These are phyloP conservation scores for Choanephora cucurbitarum DNA, from an alignment of 371 early-diverging fungal genomes.

Conservation along the genomic window DNA sequence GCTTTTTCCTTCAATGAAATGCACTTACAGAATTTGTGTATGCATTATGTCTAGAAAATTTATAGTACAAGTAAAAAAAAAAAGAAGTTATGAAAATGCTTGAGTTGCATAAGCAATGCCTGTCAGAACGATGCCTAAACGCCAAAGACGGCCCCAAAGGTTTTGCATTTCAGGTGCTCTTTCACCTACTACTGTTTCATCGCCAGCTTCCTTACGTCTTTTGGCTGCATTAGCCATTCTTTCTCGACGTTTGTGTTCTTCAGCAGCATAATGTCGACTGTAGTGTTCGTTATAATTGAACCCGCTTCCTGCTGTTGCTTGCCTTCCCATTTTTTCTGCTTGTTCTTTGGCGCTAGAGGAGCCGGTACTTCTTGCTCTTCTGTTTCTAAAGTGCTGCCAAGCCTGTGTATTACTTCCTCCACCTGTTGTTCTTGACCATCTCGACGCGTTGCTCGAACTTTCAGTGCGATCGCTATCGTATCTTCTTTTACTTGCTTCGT, in stretches of 20 bases:
- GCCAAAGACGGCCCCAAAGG: slow-evolving; percentile 26
- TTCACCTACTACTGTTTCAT: slow-evolving; percentile 1
- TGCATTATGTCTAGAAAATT: too few species aligned
- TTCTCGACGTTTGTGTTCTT: slow-evolving; percentile 41
- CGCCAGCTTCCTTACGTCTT: slow-evolving; percentile 35
- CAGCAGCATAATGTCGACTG: slow-evolving; percentile 41
- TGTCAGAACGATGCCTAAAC: slow-evolving; percentile 20
- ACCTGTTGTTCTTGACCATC: slow-evolving; percentile 19
- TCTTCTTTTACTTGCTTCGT: slow-evolving; percentile 70
- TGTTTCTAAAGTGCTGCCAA: slow-evolving; percentile 34
- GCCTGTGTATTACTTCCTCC: slow-evolving; percentile 32
- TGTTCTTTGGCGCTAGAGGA: slow-evolving; percentile 46
- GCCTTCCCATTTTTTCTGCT: slow-evolving; percentile 31
- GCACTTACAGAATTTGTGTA: too few species aligned
- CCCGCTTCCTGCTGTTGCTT: slow-evolving; percentile 2
- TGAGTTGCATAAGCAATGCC: slow-evolving; percentile 30
- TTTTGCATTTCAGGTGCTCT: slow-evolving; percentile 12
- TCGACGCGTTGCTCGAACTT: slow-evolving; percentile 3
- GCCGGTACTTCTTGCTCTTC: slow-evolving; percentile 35
- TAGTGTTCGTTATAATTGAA: slow-evolving; percentile 37
- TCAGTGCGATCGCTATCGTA: slow-evolving; percentile 67
- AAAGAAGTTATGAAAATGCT: background rate
- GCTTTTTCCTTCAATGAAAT: too few species aligned
- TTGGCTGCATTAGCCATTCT: slow-evolving; percentile 37
- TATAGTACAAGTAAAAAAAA: background rate